Evolutionary conservation across 768 basidiomycete genomes (phyloP).

Genomic region (Collybiopsis confluens): DNA sequence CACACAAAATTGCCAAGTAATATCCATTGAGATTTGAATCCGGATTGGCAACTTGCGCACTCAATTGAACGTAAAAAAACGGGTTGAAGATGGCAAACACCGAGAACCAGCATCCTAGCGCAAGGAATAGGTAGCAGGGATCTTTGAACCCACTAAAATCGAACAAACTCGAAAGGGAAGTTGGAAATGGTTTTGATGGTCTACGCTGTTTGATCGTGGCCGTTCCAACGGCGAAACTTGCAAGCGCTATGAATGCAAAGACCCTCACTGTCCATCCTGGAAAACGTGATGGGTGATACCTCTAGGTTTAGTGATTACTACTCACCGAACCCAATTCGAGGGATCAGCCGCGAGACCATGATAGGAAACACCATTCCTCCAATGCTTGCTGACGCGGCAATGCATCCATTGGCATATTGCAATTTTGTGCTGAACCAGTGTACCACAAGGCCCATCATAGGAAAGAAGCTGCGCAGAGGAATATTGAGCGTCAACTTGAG

Average conservation of each 20-base stretch:
- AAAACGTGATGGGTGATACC: background rate
- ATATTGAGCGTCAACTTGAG: background rate
- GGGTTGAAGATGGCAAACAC: conserved; percentile 20
- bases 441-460: conserved; percentile 26
- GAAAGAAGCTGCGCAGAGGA: conserved; percentile 26
- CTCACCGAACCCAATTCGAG: conserved; percentile 18
- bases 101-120: conserved; percentile 18
- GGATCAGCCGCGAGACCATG: conserved; percentile 17
- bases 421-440: conserved; percentile 30
- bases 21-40: conserved; percentile 17
- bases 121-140: conserved; percentile 15
- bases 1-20: conserved; percentile 21
- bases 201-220: conserved; percentile 20
- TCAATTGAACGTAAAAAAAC: conserved; percentile 23
- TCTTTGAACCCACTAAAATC: conserved; percentile 20
- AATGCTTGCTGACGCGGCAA: conserved; percentile 24
- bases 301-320: background rate
- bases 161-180: conserved; percentile 13
- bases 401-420: conserved; percentile 29
- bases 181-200: conserved; percentile 19
- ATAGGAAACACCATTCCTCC: conserved; percentile 30
- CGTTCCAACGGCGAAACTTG: conserved; percentile 16
- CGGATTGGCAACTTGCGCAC: conserved; percentile 14
- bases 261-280: conserved; percentile 25
- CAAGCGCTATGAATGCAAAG: conserved; percentile 19